Evolutionary conservation across 495 filamentous ascomycete species (phyloP), one percentile per base, ranked within the genome.

Genomic region (Patellaria atrata): DNA sequence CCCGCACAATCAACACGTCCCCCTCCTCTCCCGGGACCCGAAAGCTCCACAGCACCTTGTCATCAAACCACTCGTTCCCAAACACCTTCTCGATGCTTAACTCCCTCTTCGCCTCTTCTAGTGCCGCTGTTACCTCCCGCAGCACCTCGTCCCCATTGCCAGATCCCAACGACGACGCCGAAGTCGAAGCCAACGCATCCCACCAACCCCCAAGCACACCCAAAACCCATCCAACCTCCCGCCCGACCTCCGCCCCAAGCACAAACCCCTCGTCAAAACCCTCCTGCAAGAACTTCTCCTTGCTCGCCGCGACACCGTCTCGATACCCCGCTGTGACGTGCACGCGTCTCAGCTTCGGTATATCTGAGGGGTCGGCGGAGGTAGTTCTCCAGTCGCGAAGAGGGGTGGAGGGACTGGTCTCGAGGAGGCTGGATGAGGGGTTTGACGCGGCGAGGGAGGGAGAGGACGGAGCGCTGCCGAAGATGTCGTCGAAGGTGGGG

Each of bases 271-370:
- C 78, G 52, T 96, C 89, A 50, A 96, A 94, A 5, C 89, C 87
- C 12, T 56, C 54, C 51, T 96, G 87, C 9, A 91, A 67, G 41
- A 67, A 69, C 30, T 63, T 44, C 10, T 63, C 58, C 54, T 94
- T 94, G 13, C 76, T 77, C 3, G 52, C 47, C 3, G 78, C 62
- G 41, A 94, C 72, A 38, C 89, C 87, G 41, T 87, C 82, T 38
- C 87, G 76, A 58, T 94, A 96, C 31, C 89, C 87, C n/a, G 78
- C 73, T 5, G 75, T 94, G 22, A 70, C 65, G 55, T 94, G 86
- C 40, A 72, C 72, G 26, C 67, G 61, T 40, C 72, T 73, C 10
- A 91, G 68, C 33, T 75, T 70, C n/a, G 79, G 77, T 31, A 84
- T 65, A 45, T 89, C 82, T 26, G 75, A 79, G 13, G 61, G 65